A percentile compares a stretch with the other conserved stretches of the same genome.
phyloP scores from a whole-genome alignment of 768 basidiomycete species.

The Lactifluus volemus region DNA sequence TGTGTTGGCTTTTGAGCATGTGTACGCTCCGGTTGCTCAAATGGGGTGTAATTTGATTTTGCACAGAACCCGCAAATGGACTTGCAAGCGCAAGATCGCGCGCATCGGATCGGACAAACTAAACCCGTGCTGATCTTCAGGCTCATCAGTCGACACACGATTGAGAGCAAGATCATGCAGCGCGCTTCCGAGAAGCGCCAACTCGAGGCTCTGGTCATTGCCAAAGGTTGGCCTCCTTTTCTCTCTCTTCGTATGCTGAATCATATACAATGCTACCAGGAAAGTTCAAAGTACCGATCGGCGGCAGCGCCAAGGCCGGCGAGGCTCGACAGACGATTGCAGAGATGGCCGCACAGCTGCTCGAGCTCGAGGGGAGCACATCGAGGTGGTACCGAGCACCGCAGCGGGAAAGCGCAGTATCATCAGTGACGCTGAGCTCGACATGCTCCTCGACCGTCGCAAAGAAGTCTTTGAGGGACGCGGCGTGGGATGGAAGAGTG shows the following conservation, averaged over 20 bases:
- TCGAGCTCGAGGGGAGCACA: conserved; percentile 84
- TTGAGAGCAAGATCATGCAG: conserved; percentile 89
- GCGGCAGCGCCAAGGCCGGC: conserved; percentile 30
- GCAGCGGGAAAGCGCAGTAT: conserved; percentile 61
- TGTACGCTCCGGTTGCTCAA: no score
- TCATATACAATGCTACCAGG: conserved; percentile 32
- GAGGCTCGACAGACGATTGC: conserved; percentile 56
- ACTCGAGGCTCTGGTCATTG: conserved; percentile 92
- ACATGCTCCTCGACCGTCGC: conserved; percentile 70
- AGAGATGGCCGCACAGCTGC: conserved; percentile 70
- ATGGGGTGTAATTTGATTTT: no score
- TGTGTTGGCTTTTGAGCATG: conserved; percentile 27
- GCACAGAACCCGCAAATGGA: conserved; percentile 91
- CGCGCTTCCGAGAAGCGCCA: conserved; percentile 80
- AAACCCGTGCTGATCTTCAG: conserved; percentile 86
- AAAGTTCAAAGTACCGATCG: conserved; percentile 74
- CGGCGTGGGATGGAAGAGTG: conserved; percentile 65
- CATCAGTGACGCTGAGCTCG: conserved; percentile 75
- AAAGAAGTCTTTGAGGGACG: conserved; percentile 64
- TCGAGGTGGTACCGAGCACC: conserved; percentile 74
- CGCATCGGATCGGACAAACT: conserved; percentile 94
- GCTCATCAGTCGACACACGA: conserved; percentile 76
- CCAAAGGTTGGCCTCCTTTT: conserved; percentile 49
- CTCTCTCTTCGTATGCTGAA: no score
- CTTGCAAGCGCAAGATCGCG: conserved; percentile 89